Evolutionary conservation across 306 rosid species (phyloP), one percentile per base, ranked within the genome.

Genomic region (Datisca glomerata): DNA sequence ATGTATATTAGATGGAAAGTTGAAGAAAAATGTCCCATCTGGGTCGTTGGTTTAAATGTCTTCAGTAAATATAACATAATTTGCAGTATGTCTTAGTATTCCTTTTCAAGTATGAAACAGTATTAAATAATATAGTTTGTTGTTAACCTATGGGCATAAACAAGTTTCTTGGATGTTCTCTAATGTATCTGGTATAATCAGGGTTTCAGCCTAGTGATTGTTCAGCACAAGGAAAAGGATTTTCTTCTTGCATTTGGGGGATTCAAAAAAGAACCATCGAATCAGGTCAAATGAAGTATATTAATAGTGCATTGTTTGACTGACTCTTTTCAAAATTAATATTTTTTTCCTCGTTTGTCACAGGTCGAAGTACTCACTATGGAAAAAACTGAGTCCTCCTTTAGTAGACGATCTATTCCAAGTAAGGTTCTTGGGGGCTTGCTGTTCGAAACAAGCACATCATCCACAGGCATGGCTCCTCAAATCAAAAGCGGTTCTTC

Each of bases 201-300:
- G 96, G 93, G 96, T 57, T 86, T 86, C 81, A 86, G 93, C 69
- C 61, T 86, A 53, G 93, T 71, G 39, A 69, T 61, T 19, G 80
- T 76, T 63, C 94, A 73, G 57, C 86, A 73, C 64, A 82, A 86
- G 63, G 94, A 86, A 48, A 86, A 79, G 49, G 87, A 86, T 63
- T 86, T 76, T 71, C 94, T 86, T 46, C 82, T 86, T 56, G 94
- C 94, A 43, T 86, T 86, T 71, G 94, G 96, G 56, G 94, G 96
- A 59, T 76, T 72, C 66, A 86, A 70, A 60, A 86, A 82, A 61
- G 96, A 86, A 53, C 67, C 87, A 33, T 75, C 94, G 57, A 83
- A 86, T 70, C 93, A 82, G 96, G 96, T 86, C 38, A 18, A 23
- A 41, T 13, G 47, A 48, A 57, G 38, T 31, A 31, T 8, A 31